Evolutionary conservation across 2,329 filamentous ascomycete species (phyloP), one percentile per base, ranked within the genome.

Genomic region (Diaporthe vaccinii): DNA sequence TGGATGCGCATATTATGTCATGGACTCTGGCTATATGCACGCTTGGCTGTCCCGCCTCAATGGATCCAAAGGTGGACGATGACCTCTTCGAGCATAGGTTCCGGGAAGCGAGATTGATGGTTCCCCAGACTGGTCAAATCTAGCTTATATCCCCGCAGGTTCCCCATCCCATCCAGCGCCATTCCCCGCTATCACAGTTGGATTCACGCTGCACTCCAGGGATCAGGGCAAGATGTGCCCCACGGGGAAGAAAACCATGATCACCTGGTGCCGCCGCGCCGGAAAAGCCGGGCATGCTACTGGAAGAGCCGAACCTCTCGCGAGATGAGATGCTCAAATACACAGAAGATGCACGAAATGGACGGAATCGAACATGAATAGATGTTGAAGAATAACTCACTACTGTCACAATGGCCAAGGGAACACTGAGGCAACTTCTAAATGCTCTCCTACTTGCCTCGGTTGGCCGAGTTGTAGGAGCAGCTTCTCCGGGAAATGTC

Each of bases 281-380:
- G 65, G 65, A 68, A 68, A 53, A 68, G 46, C 65, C 65, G 65
- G 25, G 8, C 22, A 22, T 68, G 46, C 28, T 34, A 28, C 14
- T 68, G 65, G 65, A 68, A 68, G 34, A 68, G 65, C 65, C 65
- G 65, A 36, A n/a, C 22, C n/a, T 36, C 65, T 49, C 46, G 28
- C 22, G 20, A 68, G n/a, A 25, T 17, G 65, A n/a, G 31, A 68
- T 68, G 46, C 22, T 53, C 65, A 68, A 39, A 68, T 68, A 53
- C 22, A 53, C 28, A 68, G 2, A 28, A 20, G 6, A 53, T 53
- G 46, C 22, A 53, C 65, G 31, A 68, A 28, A 34, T 25, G 2
- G 36, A 22, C 20, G 4, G 20, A 36, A 17, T 9, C 9, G 44
- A n/a, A n/a, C 1, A 1, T 12, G 57, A 41, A 20, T 7, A 3